Evolutionary conservation across 1,284 basidiomycete genomes (phyloP), one percentile per base, ranked within the genome.

Genomic region (Mycosarcoma mackinlayi): DNA sequence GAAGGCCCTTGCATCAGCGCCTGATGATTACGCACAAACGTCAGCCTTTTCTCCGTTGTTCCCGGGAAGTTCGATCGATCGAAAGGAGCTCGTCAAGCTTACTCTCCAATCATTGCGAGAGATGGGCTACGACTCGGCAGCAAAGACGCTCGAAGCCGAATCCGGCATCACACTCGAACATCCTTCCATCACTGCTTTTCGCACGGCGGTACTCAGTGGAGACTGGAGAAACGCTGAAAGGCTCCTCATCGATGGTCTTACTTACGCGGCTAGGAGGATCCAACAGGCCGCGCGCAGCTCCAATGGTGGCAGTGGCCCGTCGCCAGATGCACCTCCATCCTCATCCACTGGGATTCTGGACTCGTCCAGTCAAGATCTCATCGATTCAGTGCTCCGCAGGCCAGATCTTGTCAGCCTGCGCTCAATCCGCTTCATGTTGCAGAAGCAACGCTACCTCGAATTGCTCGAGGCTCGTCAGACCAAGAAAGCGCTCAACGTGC

Each of bases 401-500:
- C 75, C 75, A 1, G 63, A 64, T 16, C 41, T 58, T 2, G 58
- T 57, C 39, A 65, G 71, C 24, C 52, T 77, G 3, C 67, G 71
- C 25, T 88, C 91, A 75, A 90, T 92, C 19, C 89, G 87, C 67
- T 96, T 95, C 83, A 85, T 94, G 68, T 91, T 98, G 58, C 90
- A 90, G 60, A 90, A 92, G 84, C 95, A 98, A 86, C 94, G 96
- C 84, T 98, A 97, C 83, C 87, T 98, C 39, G 95, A 98, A 81
- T 86, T 92, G n/a, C 86, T 98, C 46, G 95, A 98, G 79, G 86
- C 88, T 2, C 87, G 88, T 64, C 90, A 90, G 83, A 91, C 89
- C 11, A 91, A 92, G 51, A 87, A 88, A 72, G 95, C 96, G 10
- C 85, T 98, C 35, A 87, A 89, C 35, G 91, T 96, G 4, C 85